phyloP scores from a whole-genome alignment of 1,284 basidiomycete species.

The Leucoagaricus sp. region DNA sequence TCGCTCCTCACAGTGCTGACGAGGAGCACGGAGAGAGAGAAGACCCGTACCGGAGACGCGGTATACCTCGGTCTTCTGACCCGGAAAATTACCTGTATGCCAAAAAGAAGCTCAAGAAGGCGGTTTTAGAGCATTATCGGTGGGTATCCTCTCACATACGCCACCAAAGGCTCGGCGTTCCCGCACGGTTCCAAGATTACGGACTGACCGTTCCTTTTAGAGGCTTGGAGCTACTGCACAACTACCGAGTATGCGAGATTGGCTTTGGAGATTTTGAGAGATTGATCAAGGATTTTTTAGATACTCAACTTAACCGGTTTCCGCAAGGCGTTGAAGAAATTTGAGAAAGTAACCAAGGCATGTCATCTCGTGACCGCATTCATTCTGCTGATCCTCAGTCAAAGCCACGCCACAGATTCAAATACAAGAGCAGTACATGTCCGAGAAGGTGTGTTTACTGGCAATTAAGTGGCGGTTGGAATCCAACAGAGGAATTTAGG shows the following conservation, averaged over 20 bases:
- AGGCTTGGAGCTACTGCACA: conserved; percentile 79
- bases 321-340: conserved; percentile 91
- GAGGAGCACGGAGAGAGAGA: not conserved
- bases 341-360: conserved; percentile 84
- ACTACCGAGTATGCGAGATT: conserved; percentile 71
- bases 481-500: conserved; percentile 34
- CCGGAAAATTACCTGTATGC: conserved; percentile 84
- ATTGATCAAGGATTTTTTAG: conserved; percentile 34
- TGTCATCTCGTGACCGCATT: conserved; percentile 20
- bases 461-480: not conserved
- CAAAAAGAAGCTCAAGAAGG: conserved; percentile 81
- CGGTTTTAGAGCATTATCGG: conserved; percentile 86
- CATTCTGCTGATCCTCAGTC: not conserved
- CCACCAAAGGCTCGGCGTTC: not conserved
- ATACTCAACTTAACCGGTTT: conserved; percentile 90
- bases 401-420: conserved; percentile 43
- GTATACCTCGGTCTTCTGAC: conserved; percentile 38
- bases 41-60: not conserved
- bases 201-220: conserved; percentile 33
- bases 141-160: conserved; percentile 30
- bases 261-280: not conserved
- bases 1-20: not conserved
- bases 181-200: not conserved
- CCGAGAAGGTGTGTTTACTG: conserved; percentile 57
- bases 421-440: conserved; percentile 71